phyloP scores from a whole-genome alignment of 495 filamentous ascomycete genomes.

The Copromyces sp. region DNA sequence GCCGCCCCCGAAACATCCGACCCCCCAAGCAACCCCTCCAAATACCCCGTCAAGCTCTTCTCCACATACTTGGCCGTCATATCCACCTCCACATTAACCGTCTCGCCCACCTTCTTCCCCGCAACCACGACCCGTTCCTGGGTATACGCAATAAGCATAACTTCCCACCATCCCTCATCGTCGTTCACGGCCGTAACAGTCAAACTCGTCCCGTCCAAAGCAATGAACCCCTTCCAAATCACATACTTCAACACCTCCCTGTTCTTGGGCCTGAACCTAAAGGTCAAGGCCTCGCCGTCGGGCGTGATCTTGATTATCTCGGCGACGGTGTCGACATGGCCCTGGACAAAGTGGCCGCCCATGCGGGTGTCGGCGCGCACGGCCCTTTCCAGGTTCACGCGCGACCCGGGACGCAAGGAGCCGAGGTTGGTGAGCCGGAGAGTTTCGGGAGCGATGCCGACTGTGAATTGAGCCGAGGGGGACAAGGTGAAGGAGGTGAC shows the following conservation, averaged over 20 bases:
- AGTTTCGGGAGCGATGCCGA: slow-evolving; percentile 92
- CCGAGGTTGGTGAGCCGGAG: slow-evolving; percentile 93
- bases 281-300: slow-evolving; percentile 81
- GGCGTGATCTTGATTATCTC: slow-evolving; percentile 54
- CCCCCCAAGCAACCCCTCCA: slow-evolving; percentile 30
- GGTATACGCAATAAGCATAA: slow-evolving; percentile 98
- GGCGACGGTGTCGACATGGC: slow-evolving; percentile 87
- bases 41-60: slow-evolving; percentile 74
- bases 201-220: slow-evolving; percentile 91
- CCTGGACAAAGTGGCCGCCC: slow-evolving; percentile 79
- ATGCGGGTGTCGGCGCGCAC: slow-evolving; percentile 83
- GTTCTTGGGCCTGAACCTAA: slow-evolving; percentile 68
- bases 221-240: slow-evolving; percentile 94
- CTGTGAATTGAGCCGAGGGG: slow-evolving; percentile 56
- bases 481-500: slow-evolving; percentile 60
- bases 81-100: slow-evolving; percentile 95
- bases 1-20: not conserved
- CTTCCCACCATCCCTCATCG: slow-evolving; percentile 65
- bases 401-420: slow-evolving; percentile 38
- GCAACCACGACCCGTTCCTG: slow-evolving; percentile 86
- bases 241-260: slow-evolving; percentile 64
- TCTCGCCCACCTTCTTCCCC: slow-evolving; percentile 68
- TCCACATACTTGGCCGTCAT: slow-evolving; percentile 98
- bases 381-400: slow-evolving; percentile 88
- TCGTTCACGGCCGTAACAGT: slow-evolving; percentile 80